These are phyloP conservation scores for Cicer chorassanicum DNA, from an alignment of 306 rosid genomes.

Conservation along the genomic window DNA sequence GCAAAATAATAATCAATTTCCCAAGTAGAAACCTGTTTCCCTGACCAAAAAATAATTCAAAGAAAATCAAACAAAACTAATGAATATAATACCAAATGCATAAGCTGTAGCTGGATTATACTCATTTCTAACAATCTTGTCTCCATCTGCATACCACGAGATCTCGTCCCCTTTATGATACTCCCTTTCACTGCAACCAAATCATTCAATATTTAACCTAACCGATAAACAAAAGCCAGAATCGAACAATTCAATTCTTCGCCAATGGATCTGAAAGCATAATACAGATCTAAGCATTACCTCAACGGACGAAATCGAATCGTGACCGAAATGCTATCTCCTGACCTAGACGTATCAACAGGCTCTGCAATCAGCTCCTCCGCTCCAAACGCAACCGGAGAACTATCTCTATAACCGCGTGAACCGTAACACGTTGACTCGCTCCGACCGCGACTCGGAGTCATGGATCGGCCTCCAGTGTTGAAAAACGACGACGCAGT, in stretches of 20 bases:
- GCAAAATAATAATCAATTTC: constrained; percentile 31
- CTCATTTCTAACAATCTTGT: constrained; percentile 87
- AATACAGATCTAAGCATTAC: constrained; percentile 77
- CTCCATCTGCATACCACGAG: constrained; percentile 97
- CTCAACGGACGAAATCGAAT: constrained; percentile 98
- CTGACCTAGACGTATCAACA: constrained; percentile 64
- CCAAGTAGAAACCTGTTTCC: not conserved
- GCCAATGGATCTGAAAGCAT: constrained; percentile 66
- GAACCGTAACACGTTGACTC: constrained; percentile 68
- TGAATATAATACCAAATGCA: constrained; percentile 82
- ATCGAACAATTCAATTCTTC: constrained; percentile 43
- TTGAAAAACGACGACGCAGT: constrained; percentile 77
- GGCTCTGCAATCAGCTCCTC: constrained; percentile 76
- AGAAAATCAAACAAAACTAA: constrained; percentile 33
- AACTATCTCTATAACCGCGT: constrained; percentile 45
- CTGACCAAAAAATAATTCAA: constrained; percentile 13
- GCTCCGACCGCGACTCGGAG: constrained; percentile 69
- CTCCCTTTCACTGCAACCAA: constrained; percentile 92
- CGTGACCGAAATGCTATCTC: constrained; percentile 97
- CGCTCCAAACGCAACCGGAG: constrained; percentile 74
- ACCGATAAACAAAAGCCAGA: constrained; percentile 38
- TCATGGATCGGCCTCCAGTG: constrained; percentile 84
- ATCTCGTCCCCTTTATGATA: constrained; percentile 91
- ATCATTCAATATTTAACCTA: constrained; percentile 46
- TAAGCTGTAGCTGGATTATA: constrained; percentile 89